Conservation (phyloP, 2,329 filamentous ascomycete genomes). For the Rachicladosporium sp. region DNA sequence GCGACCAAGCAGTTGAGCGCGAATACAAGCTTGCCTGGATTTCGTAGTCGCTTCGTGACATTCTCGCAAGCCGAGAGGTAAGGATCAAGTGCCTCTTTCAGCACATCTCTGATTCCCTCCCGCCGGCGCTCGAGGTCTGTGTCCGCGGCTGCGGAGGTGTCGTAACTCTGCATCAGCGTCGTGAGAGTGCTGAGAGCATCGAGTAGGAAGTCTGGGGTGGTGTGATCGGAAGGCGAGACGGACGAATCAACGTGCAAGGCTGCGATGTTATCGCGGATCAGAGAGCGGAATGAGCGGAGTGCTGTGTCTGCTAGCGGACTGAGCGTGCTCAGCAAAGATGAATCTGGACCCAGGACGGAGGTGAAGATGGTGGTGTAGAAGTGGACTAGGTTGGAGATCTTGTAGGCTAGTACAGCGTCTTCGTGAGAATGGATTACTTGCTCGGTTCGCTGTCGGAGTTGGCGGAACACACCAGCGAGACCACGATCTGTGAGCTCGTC, state of each 20-base stretch:
- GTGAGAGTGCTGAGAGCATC: conserved; percentile 69
- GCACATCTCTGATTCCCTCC: conserved; percentile 26
- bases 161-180: conserved; percentile 73
- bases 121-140: conserved; percentile 7
- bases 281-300: conserved; percentile 66
- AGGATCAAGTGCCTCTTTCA: conserved; percentile 72
- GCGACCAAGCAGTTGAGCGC: conserved; percentile 58
- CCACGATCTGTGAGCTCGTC: conserved; percentile 80
- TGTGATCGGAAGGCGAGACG: conserved; percentile 57
- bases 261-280: conserved; percentile 69
- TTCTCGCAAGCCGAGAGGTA: conserved; percentile 67
- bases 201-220: conserved; percentile 65
- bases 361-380: conserved; percentile 84
- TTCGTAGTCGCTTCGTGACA: conserved; percentile 48
- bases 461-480: conserved; percentile 64
- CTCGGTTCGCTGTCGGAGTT: conserved; percentile 78
- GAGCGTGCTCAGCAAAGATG: conserved; percentile 58
- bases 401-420: conserved; percentile 78
- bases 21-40: conserved; percentile 55
- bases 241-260: conserved; percentile 58
- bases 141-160: conserved; percentile 58
- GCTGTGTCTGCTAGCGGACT: conserved; percentile 60
- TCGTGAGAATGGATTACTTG: conserved; percentile 88
- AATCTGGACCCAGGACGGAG: conserved; percentile 59
- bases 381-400: conserved; percentile 72